Conservation (phyloP, 345 rosid species). For the Ceriops zippeliana region DNA sequence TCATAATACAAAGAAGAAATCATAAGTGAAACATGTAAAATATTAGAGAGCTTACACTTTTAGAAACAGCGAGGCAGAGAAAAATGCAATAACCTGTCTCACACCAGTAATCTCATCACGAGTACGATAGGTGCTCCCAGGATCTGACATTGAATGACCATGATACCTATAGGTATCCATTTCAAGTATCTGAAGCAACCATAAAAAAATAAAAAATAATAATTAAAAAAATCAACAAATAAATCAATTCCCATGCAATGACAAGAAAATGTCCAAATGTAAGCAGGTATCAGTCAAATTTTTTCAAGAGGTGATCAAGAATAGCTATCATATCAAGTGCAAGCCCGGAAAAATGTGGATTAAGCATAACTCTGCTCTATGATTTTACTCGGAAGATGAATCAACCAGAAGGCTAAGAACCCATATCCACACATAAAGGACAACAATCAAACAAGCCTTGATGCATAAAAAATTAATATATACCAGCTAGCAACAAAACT, state of each 20-base stretch:
- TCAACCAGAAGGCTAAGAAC: too few species aligned
- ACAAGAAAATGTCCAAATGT: background rate
- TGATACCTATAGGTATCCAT: conserved; percentile 99
- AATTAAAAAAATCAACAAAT: background rate
- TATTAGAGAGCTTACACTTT: conserved; percentile 3
- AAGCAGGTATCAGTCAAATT: background rate
- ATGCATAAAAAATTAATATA: background rate
- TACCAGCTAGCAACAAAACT: background rate
- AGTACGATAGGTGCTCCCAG: conserved; percentile 98
- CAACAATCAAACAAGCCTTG: too few species aligned
- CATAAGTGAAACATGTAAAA: background rate
- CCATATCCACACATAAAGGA: too few species aligned
- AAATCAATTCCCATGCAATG: background rate
- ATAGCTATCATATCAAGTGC: too few species aligned
- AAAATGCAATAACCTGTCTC: conserved; percentile 63
- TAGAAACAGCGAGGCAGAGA: background rate
- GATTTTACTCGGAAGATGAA: too few species aligned
- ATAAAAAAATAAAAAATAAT: background rate
- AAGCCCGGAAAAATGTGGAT: too few species aligned
- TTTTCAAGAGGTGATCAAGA: background rate
- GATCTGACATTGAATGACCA: conserved; percentile 99
- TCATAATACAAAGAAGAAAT: conserved; percentile 5
- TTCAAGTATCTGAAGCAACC: conserved; percentile 74
- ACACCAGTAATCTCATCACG: conserved; percentile 93
- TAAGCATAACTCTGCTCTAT: too few species aligned